Percentiles rank a stretch among this genome's conserved stretches.
Conservation (phyloP, 371 early-diverging fungal species). For the Cladochytrium tenue region DNA sequence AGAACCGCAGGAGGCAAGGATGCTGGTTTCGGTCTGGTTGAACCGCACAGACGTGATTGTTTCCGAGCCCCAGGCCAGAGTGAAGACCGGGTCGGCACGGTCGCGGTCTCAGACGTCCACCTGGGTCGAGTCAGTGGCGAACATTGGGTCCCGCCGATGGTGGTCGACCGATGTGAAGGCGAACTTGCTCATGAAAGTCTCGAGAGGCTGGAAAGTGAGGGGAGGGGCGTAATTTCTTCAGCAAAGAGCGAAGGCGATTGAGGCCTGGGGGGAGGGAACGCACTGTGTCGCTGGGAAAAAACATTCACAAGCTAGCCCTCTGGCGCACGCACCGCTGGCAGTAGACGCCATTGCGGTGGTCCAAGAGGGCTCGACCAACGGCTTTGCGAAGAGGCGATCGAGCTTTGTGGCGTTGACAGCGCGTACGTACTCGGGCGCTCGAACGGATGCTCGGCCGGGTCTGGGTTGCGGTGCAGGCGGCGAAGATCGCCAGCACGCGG, state of each 20-base stretch:
- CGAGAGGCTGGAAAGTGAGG: not conserved
- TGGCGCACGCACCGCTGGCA: too few relatives aligned
- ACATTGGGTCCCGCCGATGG: slow-evolving; percentile 76
- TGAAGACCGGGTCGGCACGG: slow-evolving; percentile 77
- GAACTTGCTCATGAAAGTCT: not conserved
- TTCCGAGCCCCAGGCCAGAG: slow-evolving; percentile 90
- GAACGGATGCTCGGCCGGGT: slow-evolving; percentile 91
- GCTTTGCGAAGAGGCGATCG: slow-evolving; percentile 97
- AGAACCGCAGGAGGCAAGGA: slow-evolving; percentile 87
- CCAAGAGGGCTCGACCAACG: slow-evolving; percentile 89
- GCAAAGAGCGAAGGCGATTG: too few relatives aligned
- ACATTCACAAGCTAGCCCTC: too few relatives aligned
- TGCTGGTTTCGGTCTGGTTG: slow-evolving; percentile 89
- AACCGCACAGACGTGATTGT: slow-evolving; percentile 89
- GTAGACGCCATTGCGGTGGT: slow-evolving; percentile 97
- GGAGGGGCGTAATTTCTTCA: too few relatives aligned
- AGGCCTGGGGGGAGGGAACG: too few relatives aligned
- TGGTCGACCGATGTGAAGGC: slow-evolving; percentile 44
- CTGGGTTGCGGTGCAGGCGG: slow-evolving; percentile 87
- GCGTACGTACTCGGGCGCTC: slow-evolving; percentile 95
- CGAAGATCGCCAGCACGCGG: slow-evolving; percentile 85
- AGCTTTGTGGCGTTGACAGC: slow-evolving; percentile 96
- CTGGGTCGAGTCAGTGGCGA: slow-evolving; percentile 81
- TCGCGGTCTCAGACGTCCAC: slow-evolving; percentile 87
- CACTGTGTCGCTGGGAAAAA: too few relatives aligned